Percentiles rank a stretch among this genome's conserved stretches.
Evolutionary conservation across 495 filamentous ascomycete species (phyloP).

Genomic region (Penicillium alfredii): DNA sequence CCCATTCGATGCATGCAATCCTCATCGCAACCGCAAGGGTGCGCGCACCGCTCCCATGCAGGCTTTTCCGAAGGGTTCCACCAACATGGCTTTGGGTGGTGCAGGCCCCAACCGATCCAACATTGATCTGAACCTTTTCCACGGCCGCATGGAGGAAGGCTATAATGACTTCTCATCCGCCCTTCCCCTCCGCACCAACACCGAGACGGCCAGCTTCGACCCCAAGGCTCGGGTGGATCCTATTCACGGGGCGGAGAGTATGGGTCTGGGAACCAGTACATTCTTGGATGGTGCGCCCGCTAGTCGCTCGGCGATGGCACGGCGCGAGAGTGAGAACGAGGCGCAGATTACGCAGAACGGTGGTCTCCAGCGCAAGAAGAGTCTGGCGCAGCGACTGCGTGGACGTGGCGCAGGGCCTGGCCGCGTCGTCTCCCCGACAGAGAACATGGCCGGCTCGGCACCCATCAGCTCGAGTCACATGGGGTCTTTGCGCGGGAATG

Average conservation of each 20-base stretch:
- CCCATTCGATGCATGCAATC: constrained; percentile 96
- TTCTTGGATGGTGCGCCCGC: constrained; percentile 95
- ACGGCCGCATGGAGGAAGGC: constrained; percentile 78
- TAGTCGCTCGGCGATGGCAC: constrained; percentile 73
- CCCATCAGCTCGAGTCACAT: constrained; percentile 27
- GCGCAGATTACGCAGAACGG: constrained; percentile 39
- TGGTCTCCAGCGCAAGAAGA: constrained; percentile 85
- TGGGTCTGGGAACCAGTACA: constrained; percentile 89
- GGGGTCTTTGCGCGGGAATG: constrained; percentile 33
- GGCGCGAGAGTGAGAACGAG: constrained; percentile 62
- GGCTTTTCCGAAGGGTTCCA: constrained; percentile 85
- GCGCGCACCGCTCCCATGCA: constrained; percentile 87
- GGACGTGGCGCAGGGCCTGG: constrained; percentile 51
- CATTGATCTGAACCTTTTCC: constrained; percentile 75
- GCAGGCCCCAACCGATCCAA: constrained; percentile 76
- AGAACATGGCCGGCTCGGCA: constrained; percentile 13
- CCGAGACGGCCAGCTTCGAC: constrained; percentile 50
- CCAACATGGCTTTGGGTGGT: constrained; percentile 88
- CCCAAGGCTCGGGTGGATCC: constrained; percentile 55
- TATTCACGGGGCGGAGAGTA: constrained; percentile 74
- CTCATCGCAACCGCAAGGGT: constrained; percentile 84
- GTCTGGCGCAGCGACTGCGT: constrained; percentile 77
- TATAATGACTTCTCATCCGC: constrained; percentile 66
- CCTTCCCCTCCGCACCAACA: constrained; percentile 28
- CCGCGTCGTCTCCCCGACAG: constrained; percentile 47